Conservation (phyloP, 1,284 basidiomycete species). For the Rhodotorula sp. region DNA sequence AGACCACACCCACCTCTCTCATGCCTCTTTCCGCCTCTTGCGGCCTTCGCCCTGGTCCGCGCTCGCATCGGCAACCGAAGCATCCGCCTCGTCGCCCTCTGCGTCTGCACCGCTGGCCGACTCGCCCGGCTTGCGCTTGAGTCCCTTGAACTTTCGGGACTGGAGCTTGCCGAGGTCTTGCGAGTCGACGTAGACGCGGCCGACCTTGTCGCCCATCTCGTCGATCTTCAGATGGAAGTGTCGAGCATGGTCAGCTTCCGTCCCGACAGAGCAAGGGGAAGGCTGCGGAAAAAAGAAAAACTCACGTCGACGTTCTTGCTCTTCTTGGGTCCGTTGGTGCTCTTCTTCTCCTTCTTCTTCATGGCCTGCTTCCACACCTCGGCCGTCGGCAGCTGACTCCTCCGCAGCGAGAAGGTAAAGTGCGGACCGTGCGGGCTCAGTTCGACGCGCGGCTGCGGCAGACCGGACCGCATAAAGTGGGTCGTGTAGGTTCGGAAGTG, state of each 20-base stretch:
- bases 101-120: background rate
- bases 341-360: slow-evolving; percentile 80
- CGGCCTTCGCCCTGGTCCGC: background rate
- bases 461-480: slow-evolving; percentile 71
- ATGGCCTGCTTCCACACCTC: slow-evolving; percentile 79
- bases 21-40: background rate
- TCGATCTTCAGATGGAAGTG: slow-evolving; percentile 59
- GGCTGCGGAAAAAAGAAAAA: background rate
- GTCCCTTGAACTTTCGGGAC: slow-evolving; percentile 86
- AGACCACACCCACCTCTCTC: background rate
- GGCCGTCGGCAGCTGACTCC: slow-evolving; percentile 70
- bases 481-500: slow-evolving; percentile 87
- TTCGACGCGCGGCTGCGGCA: slow-evolving; percentile 74
- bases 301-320: slow-evolving; percentile 68
- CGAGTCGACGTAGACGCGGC: slow-evolving; percentile 66
- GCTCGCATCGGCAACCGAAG: background rate
- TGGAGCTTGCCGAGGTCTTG: slow-evolving; percentile 83
- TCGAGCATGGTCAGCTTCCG: background rate
- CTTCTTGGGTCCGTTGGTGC: slow-evolving; percentile 78
- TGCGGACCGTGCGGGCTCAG: slow-evolving; percentile 88
- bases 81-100: background rate
- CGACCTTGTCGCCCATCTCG: slow-evolving; percentile 95
- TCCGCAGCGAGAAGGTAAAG: slow-evolving; percentile 77
- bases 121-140: slow-evolving; percentile 52
- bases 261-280: too few relatives aligned